Conservation (phyloP, 1,139 yeast species). For the Taphrina deformans region DNA sequence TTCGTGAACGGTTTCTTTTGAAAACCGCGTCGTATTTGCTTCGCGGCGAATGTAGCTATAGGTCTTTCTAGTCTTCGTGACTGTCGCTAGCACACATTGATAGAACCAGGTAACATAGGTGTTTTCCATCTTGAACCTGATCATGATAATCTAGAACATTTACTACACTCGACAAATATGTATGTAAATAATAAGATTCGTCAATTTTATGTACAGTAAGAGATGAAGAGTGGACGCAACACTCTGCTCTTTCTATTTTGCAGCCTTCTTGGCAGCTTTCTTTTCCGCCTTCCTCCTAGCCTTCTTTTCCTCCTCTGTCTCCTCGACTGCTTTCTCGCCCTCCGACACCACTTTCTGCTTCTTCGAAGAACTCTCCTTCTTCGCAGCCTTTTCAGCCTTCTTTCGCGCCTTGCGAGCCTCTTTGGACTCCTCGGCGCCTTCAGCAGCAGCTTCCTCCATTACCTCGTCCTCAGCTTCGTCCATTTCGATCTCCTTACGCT, state of each 20-base stretch:
- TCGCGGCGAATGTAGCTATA: too few relatives aligned
- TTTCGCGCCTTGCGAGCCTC: slow-evolving; percentile 45
- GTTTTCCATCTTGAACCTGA: too few relatives aligned
- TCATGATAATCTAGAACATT: too few relatives aligned
- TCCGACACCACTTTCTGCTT: slow-evolving; percentile 42
- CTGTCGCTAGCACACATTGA: too few relatives aligned
- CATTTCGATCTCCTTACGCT: slow-evolving; percentile 43
- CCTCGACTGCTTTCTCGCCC: slow-evolving; percentile 40
- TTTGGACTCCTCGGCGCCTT: slow-evolving; percentile 48
- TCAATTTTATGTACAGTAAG: background rate
- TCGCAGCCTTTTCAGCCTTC: slow-evolving; percentile 39
- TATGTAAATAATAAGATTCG: background rate
- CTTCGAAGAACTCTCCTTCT: slow-evolving; percentile 40
- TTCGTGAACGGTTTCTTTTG: too few relatives aligned
- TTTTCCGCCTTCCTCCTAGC: slow-evolving; percentile 33
- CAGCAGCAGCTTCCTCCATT: slow-evolving; percentile 40
- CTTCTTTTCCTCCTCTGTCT: slow-evolving; percentile 39
- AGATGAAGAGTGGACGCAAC: background rate
- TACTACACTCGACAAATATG: too few relatives aligned
- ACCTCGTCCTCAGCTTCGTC: slow-evolving; percentile 42
- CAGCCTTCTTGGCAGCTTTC: slow-evolving; percentile 29
- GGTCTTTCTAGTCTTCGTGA: too few relatives aligned
- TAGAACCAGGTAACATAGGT: too few relatives aligned
- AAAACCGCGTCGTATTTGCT: too few relatives aligned
- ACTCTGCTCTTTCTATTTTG: slow-evolving; percentile 1